Base-by-base conservation (phyloP, 495 filamentous ascomycete genomes). In the Podospora fimiseda region DNA sequence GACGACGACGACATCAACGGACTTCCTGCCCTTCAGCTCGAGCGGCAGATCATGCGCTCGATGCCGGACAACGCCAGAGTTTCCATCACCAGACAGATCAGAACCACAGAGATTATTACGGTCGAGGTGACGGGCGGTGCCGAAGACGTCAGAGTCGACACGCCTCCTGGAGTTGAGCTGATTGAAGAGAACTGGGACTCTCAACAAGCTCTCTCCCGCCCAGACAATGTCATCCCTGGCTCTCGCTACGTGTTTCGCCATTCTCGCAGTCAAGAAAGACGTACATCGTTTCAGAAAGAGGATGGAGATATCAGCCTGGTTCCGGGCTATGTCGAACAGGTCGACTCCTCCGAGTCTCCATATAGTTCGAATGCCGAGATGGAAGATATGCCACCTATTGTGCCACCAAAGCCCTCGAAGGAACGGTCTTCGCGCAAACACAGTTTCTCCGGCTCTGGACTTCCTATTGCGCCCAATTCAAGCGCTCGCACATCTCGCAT, bases 71-170 rank as follows among this genome's bases (percentile, higher is more conserved):
- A 74, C 50, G 73, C 80, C 2, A 70, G 71, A 46, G 80, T 87
- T 33, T 85, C 83, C 6, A 83, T 90, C 42, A 81, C 74, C 8
- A 84, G 83, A 2, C 79, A 82, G 19, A 71, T 79, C 8, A 74
- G 78, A 16, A 87, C 82, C 6, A 84, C 80, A 3, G 83, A 82
- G 45, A 88, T 79, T 0, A 83, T 89, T 55, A 88, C 84, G 0
- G 84, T 90, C 3, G 84, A 89, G 51, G 79, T 89, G 16, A 80
- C 73, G 15, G 82, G 87, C 23, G 80, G 85, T 39, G 73, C 81
- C 22, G 72, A 79, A 16, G 71, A 71, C 19, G 72, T 80, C 2
- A 77, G 82, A 14, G 74, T 90, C 21, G 66, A 75, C 8, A 78
- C 85, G 9, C 84, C 86, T 1, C 79, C 82, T 1, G 82, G 83